These are phyloP conservation scores for Ceratobasidium sp. DNA, from an alignment of 1,284 basidiomycete species.

Conservation along the genomic window DNA sequence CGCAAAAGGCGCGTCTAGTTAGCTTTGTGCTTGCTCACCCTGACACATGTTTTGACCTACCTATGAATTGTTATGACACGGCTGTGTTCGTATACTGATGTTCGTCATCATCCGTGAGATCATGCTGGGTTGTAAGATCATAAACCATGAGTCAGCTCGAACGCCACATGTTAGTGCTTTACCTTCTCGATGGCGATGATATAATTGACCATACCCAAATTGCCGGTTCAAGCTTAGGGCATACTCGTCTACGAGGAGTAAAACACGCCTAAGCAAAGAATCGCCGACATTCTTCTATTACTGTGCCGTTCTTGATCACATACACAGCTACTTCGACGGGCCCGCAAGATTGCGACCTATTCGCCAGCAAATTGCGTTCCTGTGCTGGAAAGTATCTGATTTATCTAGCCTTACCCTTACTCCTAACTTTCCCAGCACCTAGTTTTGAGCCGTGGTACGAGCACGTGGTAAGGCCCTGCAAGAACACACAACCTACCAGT, in stretches of 20 bases:
- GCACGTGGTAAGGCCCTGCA: no score
- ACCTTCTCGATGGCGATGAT: neutral
- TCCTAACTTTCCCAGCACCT: neutral
- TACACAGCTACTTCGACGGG: neutral
- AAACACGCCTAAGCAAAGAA: neutral
- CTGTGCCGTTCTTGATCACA: neutral
- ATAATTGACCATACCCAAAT: neutral
- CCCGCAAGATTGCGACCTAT: neutral
- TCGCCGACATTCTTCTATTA: neutral
- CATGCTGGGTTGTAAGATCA: neutral
- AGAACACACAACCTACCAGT: neutral
- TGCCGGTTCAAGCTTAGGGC: neutral
- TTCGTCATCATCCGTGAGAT: neutral
- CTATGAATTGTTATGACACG: neutral
- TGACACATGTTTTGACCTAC: neutral
- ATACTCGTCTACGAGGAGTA: neutral
- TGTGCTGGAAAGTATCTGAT: neutral
- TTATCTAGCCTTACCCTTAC: neutral
- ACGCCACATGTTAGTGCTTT: slow-evolving; percentile 3
- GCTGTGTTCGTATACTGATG: neutral
- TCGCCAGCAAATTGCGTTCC: neutral
- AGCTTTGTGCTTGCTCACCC: neutral
- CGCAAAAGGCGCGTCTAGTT: slow-evolving; percentile 38
- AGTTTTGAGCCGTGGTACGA: neutral
- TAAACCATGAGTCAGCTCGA: neutral